These are phyloP conservation scores for Monilinia laxa DNA, from an alignment of 2,329 filamentous ascomycete species.

Conservation along the genomic window DNA sequence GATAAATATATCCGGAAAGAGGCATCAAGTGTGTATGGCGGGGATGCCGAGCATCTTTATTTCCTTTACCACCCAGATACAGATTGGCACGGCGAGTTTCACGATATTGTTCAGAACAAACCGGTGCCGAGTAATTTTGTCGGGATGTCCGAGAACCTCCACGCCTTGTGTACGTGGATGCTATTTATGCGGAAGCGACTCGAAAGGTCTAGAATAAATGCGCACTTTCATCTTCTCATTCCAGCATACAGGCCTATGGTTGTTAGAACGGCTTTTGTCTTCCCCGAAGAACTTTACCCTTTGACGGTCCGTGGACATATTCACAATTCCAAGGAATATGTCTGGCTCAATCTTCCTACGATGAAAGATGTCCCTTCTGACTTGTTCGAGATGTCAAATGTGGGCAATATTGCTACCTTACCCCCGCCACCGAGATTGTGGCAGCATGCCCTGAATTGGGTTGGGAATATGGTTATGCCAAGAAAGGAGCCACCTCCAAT, in stretches of 20 bases:
- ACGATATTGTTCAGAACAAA: constrained; percentile 42
- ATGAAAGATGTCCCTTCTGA: constrained; percentile 22
- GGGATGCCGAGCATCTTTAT: constrained; percentile 42
- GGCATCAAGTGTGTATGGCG: constrained; percentile 21
- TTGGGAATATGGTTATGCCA: constrained; percentile 20
- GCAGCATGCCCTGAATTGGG: constrained; percentile 19
- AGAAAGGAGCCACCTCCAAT: constrained; percentile 20
- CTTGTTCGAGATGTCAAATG: constrained; percentile 22
- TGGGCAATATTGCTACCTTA: constrained; percentile 22
- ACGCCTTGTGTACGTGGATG: constrained; percentile 46
- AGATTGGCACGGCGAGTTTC: constrained; percentile 46
- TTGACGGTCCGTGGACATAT: constrained; percentile 45
- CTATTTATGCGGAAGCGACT: constrained; percentile 27
- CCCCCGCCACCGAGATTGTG: constrained; percentile 20
- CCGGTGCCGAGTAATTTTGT: constrained; percentile 43
- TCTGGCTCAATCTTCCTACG: constrained; percentile 43
- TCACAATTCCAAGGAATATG: constrained; percentile 43
- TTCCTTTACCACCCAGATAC: constrained; percentile 47
- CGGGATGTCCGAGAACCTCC: constrained; percentile 45
- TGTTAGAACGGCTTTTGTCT: constrained; percentile 42
- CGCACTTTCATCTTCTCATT: constrained; percentile 43
- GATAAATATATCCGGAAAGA: constrained; percentile 27
- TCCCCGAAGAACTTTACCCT: constrained; percentile 43
- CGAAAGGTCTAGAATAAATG: constrained; percentile 32
- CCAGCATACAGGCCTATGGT: constrained; percentile 45